Evolutionary conservation across 176 grass and related monocot genomes (phyloP).

Genomic region (Oryza meridionalis): DNA sequence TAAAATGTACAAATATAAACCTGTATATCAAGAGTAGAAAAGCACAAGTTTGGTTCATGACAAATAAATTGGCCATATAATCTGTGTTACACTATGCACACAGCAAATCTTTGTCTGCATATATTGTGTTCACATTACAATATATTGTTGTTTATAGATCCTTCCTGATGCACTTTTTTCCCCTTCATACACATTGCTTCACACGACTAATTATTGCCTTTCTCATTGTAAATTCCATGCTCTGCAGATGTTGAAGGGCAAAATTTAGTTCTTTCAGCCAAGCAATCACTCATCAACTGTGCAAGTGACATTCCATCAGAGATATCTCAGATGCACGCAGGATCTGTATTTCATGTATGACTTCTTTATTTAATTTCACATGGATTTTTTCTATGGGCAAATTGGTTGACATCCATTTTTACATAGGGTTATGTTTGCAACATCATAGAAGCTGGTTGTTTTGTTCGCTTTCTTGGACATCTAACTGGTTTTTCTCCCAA

Average conservation of each 20-base stretch:
- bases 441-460: slow-evolving; percentile 93
- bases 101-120: slow-evolving; percentile 19
- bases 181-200: neutral
- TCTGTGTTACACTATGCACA: slow-evolving; percentile 5
- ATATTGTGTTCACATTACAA: neutral
- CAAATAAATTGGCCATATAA: neutral
- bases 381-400: slow-evolving; percentile 21
- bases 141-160: slow-evolving; percentile 7
- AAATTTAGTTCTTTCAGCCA: slow-evolving; percentile 90
- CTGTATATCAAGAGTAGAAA: slow-evolving; percentile 14
- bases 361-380: slow-evolving; percentile 35
- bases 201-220: slow-evolving; percentile 14
- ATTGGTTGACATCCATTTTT: slow-evolving; percentile 37
- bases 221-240: slow-evolving; percentile 24
- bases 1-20: neutral
- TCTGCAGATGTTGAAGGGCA: slow-evolving; percentile 78
- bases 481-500: slow-evolving; percentile 94
- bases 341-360: slow-evolving; percentile 68
- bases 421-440: slow-evolving; percentile 92
- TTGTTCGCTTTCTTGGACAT: slow-evolving; percentile 93
- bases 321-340: slow-evolving; percentile 58
- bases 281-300: slow-evolving; percentile 72
- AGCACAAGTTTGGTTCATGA: neutral
- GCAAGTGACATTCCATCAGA: slow-evolving; percentile 78
- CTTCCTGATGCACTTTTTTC: slow-evolving; percentile 10